Base-by-base conservation (phyloP, 495 filamentous ascomycete species). In the Friedmanniomyces simplex region DNA sequence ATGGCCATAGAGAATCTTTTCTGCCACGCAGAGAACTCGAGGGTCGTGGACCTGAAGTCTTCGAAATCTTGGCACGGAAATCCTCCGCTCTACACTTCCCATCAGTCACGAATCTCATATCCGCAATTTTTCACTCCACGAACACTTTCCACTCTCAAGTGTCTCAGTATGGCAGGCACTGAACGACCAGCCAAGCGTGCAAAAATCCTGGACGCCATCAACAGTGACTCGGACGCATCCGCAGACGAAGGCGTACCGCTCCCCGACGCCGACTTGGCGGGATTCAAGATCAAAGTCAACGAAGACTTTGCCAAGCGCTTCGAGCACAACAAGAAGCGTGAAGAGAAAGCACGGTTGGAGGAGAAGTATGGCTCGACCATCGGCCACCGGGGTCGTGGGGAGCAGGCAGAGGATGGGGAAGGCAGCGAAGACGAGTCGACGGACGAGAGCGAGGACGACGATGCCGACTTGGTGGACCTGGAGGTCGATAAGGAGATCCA, bases 261-360 rank as follows among this genome's bases (percentile, higher is more conserved):
- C 1, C 54, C 28, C 18, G 12, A 41, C 20, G 28, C 24, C 34
- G 28, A 55, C 13, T 4, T 5, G 2, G 24, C 21, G 32, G 39
- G 32, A 0, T 46, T 46, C 18, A 47, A 37, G 12, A 56, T 96
- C 71, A 90, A 86, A 65, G 82, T 98, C 73, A 98, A 98, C 70
- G 77, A 87, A 65, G 88, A 91, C 52, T 98, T 85, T 68, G 93
- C 93, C 54, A 80, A 81, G 62, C 76, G 88, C 37, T 97, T 96
- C 64, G 91, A 97, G 69, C 77, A 96, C 68, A 98, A 98, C 73
- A 95, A 96, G 75, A 93, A 91, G 73, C 81, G 93, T 26, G 89
- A 93, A 71, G 93, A 98, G 67, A 75, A 85, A 53, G 81, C 86
- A n/a, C 78, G 83, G 66, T 71, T 90, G 91, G 73, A 74, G 82